These are phyloP conservation scores for Gliomastix tumulicola DNA, from an alignment of 2,329 filamentous ascomycete genomes.

Conservation along the genomic window DNA sequence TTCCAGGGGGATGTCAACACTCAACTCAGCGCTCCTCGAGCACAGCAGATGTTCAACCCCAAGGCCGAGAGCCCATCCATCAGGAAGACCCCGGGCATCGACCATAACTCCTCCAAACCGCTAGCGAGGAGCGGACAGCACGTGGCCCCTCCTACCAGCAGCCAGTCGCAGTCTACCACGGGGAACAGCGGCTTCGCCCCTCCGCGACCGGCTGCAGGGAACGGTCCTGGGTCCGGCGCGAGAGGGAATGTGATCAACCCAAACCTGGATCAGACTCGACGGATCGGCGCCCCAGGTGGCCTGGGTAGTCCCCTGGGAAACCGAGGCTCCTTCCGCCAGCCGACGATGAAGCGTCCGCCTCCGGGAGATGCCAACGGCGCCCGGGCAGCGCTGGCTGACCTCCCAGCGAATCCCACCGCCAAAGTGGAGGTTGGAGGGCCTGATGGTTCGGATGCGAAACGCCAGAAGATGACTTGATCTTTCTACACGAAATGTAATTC, in stretches of 20 bases:
- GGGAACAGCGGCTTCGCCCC: constrained; percentile 19
- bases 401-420: constrained; percentile 35
- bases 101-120: constrained; percentile 72
- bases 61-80: constrained; percentile 77
- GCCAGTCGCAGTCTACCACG: constrained; percentile 4
- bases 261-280: constrained; percentile 43
- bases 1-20: constrained; percentile 29
- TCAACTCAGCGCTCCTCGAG: constrained; percentile 31
- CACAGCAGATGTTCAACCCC: constrained; percentile 60
- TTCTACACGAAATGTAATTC: no score
- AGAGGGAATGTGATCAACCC: constrained; percentile 43
- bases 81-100: constrained; percentile 79
- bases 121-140: constrained; percentile 53
- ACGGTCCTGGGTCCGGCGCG: constrained; percentile 14
- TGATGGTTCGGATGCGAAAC: constrained; percentile 38
- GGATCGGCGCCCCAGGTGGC: constrained; percentile 51
- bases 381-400: constrained; percentile 41
- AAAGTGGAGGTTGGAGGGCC: constrained; percentile 10
- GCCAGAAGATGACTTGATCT: constrained; percentile 36
- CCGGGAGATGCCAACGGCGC: constrained; percentile 17
- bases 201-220: constrained; percentile 15
- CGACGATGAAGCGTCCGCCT: constrained; percentile 48
- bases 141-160: constrained; percentile 30
- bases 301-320: constrained; percentile 51
- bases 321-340: constrained; percentile 50